These are phyloP conservation scores for Fusarium pseudoanthophilum DNA, from an alignment of 2,329 filamentous ascomycete species.

Conservation along the genomic window DNA sequence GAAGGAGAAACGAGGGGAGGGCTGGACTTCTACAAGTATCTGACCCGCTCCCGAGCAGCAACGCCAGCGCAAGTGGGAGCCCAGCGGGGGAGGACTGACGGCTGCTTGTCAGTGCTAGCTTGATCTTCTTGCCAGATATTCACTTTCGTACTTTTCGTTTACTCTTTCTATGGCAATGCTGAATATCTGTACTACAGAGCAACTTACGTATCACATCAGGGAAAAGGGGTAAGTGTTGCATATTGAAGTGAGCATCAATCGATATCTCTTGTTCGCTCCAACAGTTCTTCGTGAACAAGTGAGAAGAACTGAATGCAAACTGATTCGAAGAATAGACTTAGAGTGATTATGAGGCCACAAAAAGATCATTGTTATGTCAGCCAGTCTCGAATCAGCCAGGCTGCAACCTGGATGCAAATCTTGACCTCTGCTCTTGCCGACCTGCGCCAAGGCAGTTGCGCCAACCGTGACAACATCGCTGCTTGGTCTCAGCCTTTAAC, in stretches of 20 bases:
- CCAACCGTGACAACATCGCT: too few species aligned
- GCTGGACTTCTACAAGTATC: too few species aligned
- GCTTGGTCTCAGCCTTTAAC: too few species aligned
- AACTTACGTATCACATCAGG: too few species aligned
- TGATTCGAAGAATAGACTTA: neutral
- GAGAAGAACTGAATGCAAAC: rapidly evolving
- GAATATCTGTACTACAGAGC: neutral
- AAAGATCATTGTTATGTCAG: neutral
- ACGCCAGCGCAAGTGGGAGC: neutral
- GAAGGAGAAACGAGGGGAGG: neutral
- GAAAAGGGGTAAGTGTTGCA: neutral
- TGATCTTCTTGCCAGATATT: rapidly evolving
- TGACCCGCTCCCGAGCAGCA: neutral
- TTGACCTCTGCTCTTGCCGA: too few species aligned
- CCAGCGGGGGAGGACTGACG: neutral
- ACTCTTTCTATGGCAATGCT: neutral
- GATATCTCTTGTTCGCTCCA: too few species aligned
- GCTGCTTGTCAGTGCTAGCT: neutral
- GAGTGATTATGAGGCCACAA: rapidly evolving
- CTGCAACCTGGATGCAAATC: too few species aligned
- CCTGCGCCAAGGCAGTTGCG: too few species aligned
- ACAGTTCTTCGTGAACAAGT: rapidly evolving
- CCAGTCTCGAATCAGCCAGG: too few species aligned
- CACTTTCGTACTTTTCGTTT: too few species aligned
- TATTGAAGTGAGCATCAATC: neutral